These are phyloP conservation scores for Pythium sukuiense DNA, from an alignment of 352 stramenopile species.

Conservation along the genomic window DNA sequence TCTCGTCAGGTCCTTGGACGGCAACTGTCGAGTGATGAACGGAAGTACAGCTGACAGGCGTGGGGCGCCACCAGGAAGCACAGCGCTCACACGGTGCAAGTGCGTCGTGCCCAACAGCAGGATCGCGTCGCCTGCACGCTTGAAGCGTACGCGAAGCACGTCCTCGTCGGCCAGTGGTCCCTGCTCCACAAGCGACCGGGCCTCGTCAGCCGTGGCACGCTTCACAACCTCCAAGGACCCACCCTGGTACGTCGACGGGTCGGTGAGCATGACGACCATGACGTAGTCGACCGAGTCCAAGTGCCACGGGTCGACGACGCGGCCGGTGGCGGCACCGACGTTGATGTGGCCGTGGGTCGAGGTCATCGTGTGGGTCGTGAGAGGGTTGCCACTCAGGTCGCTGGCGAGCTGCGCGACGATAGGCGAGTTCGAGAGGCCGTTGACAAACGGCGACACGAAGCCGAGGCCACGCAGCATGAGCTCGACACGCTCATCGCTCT, in stretches of 20 bases:
- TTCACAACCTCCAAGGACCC: slow-evolving; percentile 25
- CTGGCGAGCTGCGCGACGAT: slow-evolving; percentile 20
- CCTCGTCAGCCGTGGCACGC: slow-evolving; percentile 16
- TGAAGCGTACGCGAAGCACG: slow-evolving; percentile 23
- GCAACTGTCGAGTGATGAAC: slow-evolving; percentile 25
- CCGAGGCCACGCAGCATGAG: slow-evolving; percentile 28
- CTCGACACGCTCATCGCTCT: slow-evolving; percentile 29
- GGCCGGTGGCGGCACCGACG: slow-evolving; percentile 24
- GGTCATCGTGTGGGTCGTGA: slow-evolving; percentile 24
- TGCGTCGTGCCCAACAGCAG: slow-evolving; percentile 25
- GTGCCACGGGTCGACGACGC: slow-evolving; percentile 27
- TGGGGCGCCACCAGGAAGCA: slow-evolving; percentile 17
- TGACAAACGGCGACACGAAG: slow-evolving; percentile 27
- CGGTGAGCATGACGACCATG: slow-evolving; percentile 32
- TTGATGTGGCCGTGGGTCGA: slow-evolving; percentile 29
- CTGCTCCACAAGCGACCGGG: slow-evolving; percentile 18
- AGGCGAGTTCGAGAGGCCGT: slow-evolving; percentile 19
- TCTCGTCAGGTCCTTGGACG: slow-evolving; percentile 26
- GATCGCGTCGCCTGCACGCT: slow-evolving; percentile 25
- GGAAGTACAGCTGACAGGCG: slow-evolving; percentile 28
- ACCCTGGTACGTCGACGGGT: slow-evolving; percentile 24
- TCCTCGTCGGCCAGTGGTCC: slow-evolving; percentile 19
- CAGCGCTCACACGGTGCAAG: slow-evolving; percentile 26
- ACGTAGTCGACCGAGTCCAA: slow-evolving; percentile 33
- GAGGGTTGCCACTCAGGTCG: slow-evolving; percentile 18